Evolutionary conservation across 306 rosid species (phyloP), one percentile per base, ranked within the genome.

Genomic region (Quercus mongolica): DNA sequence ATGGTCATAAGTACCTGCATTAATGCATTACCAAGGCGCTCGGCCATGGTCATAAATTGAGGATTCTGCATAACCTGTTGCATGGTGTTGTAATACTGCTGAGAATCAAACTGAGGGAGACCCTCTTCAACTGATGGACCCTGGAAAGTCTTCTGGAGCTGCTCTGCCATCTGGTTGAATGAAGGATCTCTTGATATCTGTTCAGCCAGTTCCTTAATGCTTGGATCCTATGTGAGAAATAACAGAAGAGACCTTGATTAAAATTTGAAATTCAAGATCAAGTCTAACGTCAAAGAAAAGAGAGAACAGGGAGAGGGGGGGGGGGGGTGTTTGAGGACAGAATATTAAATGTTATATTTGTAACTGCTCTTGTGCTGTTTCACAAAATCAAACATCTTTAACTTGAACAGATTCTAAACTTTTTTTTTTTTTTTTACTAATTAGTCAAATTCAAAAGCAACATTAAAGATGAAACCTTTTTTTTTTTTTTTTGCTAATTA

Each of bases 21-120:
- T 78, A 96, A 82, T 73, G 93, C 92, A 87, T 64, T 93, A 78
- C 99, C 99, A 62, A 96, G 90, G 70, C 92, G 96, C 90, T 96
- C 98, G 56, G 99, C 99, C 99, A 96, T 96, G 85, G 86, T 87
- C 98, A 96, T 93, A 80, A 96, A 96, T 78, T 90, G 89, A 77
- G 99, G 98, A 84, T 96, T 96, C 86, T 91, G 93, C 99, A 96
- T 96, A 87, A 93, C 99, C 86, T 91, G 98, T 87, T 96, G 97
- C 97, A 96, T 90, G 80, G 98, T 91, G 78, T 89, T 56, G 70
- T 81, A 79, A 76, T 96, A 96, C 76, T 96, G 97, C 79, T 93
- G 96, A 74, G 87, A 86, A 88, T 96, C 97, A 83, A 96, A 93
- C 85, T 80, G 88, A 59, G 98, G 98, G 81, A 90, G 54, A 77